Evolutionary conservation across 2,329 filamentous ascomycete species (phyloP).

Genomic region (Furcasterigmium sp.): DNA sequence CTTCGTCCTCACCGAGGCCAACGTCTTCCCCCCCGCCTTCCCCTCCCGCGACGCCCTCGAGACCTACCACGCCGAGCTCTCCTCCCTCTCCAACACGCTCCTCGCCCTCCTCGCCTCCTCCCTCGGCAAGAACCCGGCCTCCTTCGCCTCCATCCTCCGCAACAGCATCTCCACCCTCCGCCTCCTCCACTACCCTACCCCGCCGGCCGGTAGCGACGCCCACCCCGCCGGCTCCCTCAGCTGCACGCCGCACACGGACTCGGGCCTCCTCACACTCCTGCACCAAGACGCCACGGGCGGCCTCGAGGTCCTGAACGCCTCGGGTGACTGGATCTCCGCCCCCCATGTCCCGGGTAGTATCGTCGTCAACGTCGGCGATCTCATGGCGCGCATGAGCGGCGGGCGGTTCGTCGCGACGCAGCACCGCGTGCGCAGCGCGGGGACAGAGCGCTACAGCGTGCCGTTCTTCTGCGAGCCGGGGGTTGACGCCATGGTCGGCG

Average conservation of each 20-base stretch:
- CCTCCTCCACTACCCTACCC: constrained; percentile 10
- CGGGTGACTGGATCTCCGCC: constrained; percentile 28
- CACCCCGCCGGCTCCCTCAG: too few species aligned
- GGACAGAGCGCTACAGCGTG: constrained; percentile 9
- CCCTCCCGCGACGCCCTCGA: constrained; percentile 3
- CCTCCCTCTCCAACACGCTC: constrained; percentile 5
- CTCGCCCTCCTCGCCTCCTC: constrained; percentile 8
- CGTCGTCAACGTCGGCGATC: constrained; percentile 21
- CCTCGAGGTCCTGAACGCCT: constrained; percentile 34
- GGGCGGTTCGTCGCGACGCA: constrained; percentile 29
- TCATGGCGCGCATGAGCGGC: constrained; percentile 17
- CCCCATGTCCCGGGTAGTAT: constrained; percentile 16
- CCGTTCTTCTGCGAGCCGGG: constrained; percentile 14
- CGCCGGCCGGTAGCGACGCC: too few species aligned
- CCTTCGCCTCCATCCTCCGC: constrained; percentile 6
- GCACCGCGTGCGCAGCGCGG: constrained; percentile 40
- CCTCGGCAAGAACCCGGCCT: constrained; percentile 7
- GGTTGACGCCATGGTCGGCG: constrained; percentile 22
- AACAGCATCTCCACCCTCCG: constrained; percentile 11
- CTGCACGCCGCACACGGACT: constrained; percentile 32
- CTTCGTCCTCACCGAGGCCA: constrained; percentile 8
- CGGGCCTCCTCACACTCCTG: constrained; percentile 42
- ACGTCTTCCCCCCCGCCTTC: constrained; percentile 6
- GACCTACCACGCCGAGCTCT: constrained; percentile 8
- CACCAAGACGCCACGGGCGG: constrained; percentile 39